These are phyloP conservation scores for Diaporthe velutina DNA, from an alignment of 2,329 filamentous ascomycete genomes.

Conservation along the genomic window DNA sequence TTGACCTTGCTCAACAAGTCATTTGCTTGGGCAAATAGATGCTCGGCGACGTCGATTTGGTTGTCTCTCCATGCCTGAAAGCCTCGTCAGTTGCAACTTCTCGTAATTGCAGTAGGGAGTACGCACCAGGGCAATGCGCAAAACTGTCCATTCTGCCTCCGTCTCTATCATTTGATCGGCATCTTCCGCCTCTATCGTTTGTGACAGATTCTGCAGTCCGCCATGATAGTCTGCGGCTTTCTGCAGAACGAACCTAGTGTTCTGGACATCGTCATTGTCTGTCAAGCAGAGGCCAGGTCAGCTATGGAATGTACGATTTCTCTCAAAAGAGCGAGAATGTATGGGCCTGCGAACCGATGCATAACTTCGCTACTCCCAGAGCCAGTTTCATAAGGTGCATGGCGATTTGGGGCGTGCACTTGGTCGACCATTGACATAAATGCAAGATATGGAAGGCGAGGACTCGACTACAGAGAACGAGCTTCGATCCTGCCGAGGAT, in stretches of 20 bases:
- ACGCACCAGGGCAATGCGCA: slow-evolving; percentile 76
- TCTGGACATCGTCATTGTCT: slow-evolving; percentile 67
- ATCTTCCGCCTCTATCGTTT: slow-evolving; percentile 48
- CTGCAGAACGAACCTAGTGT: slow-evolving; percentile 73
- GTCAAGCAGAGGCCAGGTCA: slow-evolving; percentile 34
- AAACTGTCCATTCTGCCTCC: slow-evolving; percentile 72
- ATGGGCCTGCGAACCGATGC: slow-evolving; percentile 62
- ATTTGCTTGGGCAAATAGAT: slow-evolving; percentile 76
- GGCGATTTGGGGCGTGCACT: slow-evolving; percentile 52
- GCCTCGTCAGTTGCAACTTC: background rate
- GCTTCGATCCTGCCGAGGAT: slow-evolving; percentile 25
- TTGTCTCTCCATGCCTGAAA: slow-evolving; percentile 79
- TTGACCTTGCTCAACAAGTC: slow-evolving; percentile 57
- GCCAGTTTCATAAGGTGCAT: slow-evolving; percentile 74
- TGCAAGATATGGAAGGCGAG: slow-evolving; percentile 79
- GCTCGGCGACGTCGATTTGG: slow-evolving; percentile 81
- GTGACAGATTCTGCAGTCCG: slow-evolving; percentile 49
- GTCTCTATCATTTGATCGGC: slow-evolving; percentile 52
- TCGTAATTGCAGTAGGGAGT: background rate
- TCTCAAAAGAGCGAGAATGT: no score
- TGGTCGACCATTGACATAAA: slow-evolving; percentile 58
- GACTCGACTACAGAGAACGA: slow-evolving; percentile 58
- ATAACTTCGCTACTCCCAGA: slow-evolving; percentile 74
- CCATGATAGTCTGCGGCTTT: slow-evolving; percentile 71
- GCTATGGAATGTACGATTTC: slow-evolving; percentile 41